Conservation (phyloP, 1,139 yeast species). For the Blastobotrys persicus region DNA sequence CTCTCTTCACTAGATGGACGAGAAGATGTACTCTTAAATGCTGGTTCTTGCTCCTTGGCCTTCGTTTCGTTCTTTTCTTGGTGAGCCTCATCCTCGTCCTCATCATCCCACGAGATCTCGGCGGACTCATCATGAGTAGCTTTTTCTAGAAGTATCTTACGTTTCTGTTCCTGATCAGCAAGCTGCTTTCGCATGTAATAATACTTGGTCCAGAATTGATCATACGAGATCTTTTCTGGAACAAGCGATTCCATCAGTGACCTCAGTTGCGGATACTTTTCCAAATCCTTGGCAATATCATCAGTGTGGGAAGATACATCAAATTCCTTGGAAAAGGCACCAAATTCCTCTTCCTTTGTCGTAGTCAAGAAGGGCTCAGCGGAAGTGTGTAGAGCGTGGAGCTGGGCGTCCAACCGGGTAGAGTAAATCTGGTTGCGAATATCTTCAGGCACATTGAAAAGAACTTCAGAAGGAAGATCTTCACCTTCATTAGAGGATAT, state of each 20-base stretch:
- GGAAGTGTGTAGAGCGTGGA: slow-evolving; percentile 50
- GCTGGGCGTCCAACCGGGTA: slow-evolving; percentile 58
- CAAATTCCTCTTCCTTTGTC: slow-evolving; percentile 36
- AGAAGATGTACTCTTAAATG: slow-evolving; percentile 22
- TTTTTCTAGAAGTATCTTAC: slow-evolving; percentile 57
- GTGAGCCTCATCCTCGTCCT: slow-evolving; percentile 50
- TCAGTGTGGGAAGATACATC: slow-evolving; percentile 52
- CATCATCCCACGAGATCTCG: slow-evolving; percentile 58
- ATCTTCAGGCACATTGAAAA: slow-evolving; percentile 46
- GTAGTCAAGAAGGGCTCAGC: slow-evolving; percentile 43
- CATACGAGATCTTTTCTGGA: slow-evolving; percentile 58
- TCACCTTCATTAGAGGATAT: slow-evolving; percentile 33
- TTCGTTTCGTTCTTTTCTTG: slow-evolving; percentile 16
- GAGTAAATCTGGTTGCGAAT: slow-evolving; percentile 43
- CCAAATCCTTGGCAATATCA: slow-evolving; percentile 50
- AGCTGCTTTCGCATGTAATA: slow-evolving; percentile 56
- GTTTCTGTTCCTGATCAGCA: slow-evolving; percentile 59
- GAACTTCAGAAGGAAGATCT: slow-evolving; percentile 39
- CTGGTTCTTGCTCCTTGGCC: slow-evolving; percentile 10
- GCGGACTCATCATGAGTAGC: slow-evolving; percentile 42
- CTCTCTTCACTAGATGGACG: slow-evolving; percentile 43
- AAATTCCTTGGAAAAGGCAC: slow-evolving; percentile 39
- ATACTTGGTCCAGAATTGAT: slow-evolving; percentile 74
- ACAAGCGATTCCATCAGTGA: slow-evolving; percentile 63
- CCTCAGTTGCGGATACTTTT: slow-evolving; percentile 53